These are phyloP conservation scores for Aspergillus diversus DNA, from an alignment of 495 filamentous ascomycete genomes.

Conservation along the genomic window DNA sequence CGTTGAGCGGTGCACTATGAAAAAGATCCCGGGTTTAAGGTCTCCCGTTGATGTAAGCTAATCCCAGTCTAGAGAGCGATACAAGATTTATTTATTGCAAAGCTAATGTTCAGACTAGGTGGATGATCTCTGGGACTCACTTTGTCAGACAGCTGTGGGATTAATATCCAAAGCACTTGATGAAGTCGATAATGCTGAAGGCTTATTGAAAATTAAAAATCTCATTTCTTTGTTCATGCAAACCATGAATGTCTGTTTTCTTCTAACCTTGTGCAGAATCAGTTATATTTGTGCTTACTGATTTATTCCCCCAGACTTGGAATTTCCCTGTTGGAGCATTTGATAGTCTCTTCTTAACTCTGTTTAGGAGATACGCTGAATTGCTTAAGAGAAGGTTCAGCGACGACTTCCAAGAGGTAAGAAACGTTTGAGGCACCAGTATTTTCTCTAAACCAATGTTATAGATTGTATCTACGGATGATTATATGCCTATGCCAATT, in stretches of 20 bases:
- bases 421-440: constrained; percentile 1
- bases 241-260: constrained; percentile 76
- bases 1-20: constrained; percentile 92
- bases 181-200: constrained; percentile 80
- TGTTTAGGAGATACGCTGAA: constrained; percentile 93
- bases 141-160: constrained; percentile 85
- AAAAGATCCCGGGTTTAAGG: constrained; percentile 76
- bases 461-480: constrained; percentile 91
- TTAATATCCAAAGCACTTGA: constrained; percentile 77
- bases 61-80: background rate
- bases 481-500: constrained; percentile 99
- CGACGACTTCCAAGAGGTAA: constrained; percentile 88
- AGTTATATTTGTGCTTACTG: background rate
- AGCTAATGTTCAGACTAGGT: constrained; percentile 54
- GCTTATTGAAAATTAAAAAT: constrained; percentile 87
- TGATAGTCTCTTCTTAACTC: constrained; percentile 76
- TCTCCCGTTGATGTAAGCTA: constrained; percentile 75
- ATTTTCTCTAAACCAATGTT: constrained; percentile 17
- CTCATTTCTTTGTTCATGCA: constrained; percentile 93
- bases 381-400: constrained; percentile 89
- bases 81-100: background rate
- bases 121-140: constrained; percentile 97
- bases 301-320: constrained; percentile 68
- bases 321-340: constrained; percentile 80
- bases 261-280: background rate